phyloP scores from a whole-genome alignment of 257 asterid genomes.

The Galeopsis tetrahit region DNA sequence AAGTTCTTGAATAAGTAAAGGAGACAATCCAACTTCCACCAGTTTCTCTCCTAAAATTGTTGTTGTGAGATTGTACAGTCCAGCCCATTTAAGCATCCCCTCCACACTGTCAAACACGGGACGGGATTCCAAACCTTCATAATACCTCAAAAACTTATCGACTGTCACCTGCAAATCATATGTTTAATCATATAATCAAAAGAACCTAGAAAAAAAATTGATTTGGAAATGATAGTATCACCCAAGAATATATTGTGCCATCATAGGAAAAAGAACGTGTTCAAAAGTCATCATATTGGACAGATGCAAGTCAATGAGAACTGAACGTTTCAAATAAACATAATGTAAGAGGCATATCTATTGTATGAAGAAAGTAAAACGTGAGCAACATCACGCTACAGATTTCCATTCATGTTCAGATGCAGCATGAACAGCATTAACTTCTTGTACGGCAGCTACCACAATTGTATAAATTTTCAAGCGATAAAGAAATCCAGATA shows the following conservation, averaged over 20 bases:
- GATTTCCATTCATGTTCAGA: slow-evolving; percentile 8
- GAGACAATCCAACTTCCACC: slow-evolving; percentile 58
- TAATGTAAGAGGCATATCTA: background rate
- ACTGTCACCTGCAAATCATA: slow-evolving; percentile 54
- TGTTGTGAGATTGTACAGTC: slow-evolving; percentile 69
- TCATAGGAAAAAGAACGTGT: slow-evolving; percentile 13
- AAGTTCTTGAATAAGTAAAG: slow-evolving; percentile 76
- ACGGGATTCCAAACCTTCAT: slow-evolving; percentile 66
- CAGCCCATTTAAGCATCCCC: slow-evolving; percentile 95
- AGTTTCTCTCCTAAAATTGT: slow-evolving; percentile 64
- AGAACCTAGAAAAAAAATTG: slow-evolving; percentile 8
- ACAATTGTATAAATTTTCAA: slow-evolving; percentile 18
- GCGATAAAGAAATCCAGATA: slow-evolving; percentile 11
- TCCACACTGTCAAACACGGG: slow-evolving; percentile 83
- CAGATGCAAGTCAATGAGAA: background rate
- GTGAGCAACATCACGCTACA: background rate
- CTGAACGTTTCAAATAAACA: background rate
- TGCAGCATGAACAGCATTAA: slow-evolving; percentile 26
- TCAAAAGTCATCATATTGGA: background rate
- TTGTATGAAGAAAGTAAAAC: background rate
- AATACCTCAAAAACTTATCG: slow-evolving; percentile 64
- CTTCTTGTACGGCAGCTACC: background rate
- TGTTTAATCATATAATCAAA: slow-evolving; percentile 31
- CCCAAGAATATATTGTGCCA: background rate
- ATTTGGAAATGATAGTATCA: slow-evolving; percentile 15